Evolutionary conservation across 2,329 filamentous ascomycete genomes (phyloP).

Genomic region (Fusarium sp.): DNA sequence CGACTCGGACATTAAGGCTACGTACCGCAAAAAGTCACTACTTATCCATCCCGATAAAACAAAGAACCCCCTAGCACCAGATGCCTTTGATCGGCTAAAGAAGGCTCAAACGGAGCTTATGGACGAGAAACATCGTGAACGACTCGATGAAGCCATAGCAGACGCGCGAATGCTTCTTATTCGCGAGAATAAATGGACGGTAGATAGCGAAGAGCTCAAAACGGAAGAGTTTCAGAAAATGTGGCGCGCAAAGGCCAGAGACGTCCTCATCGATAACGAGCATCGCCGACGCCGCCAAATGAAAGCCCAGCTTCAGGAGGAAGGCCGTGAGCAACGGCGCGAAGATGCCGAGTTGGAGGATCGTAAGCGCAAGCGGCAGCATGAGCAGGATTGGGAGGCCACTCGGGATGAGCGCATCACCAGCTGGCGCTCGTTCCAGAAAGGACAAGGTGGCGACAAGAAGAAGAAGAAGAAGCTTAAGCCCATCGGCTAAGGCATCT

Average conservation of each 20-base stretch:
- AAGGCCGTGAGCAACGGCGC: slow-evolving; percentile 88
- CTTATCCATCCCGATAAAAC: slow-evolving; percentile 99
- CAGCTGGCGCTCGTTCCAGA: slow-evolving; percentile 94
- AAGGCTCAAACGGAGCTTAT: slow-evolving; percentile 92
- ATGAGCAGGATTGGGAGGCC: slow-evolving; percentile 95
- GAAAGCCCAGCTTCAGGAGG: slow-evolving; percentile 96
- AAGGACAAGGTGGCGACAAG: slow-evolving; percentile 72
- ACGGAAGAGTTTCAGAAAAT: slow-evolving; percentile 84
- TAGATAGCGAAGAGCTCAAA: slow-evolving; percentile 88
- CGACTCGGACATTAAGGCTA: slow-evolving; percentile 94
- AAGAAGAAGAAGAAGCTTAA: slow-evolving; percentile 81
- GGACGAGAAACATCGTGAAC: slow-evolving; percentile 90
- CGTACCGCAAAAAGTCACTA: slow-evolving; percentile 97
- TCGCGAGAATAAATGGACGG: slow-evolving; percentile 92
- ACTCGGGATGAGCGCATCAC: slow-evolving; percentile 91
- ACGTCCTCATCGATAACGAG: slow-evolving; percentile 94
- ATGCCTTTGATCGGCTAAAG: slow-evolving; percentile 96
- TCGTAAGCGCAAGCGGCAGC: slow-evolving; percentile 87
- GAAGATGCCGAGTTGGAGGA: slow-evolving; percentile 87
- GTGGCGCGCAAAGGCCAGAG: slow-evolving; percentile 91
- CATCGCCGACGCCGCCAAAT: slow-evolving; percentile 84
- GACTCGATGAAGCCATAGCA: slow-evolving; percentile 93
- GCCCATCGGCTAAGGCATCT: slow-evolving; percentile 65
- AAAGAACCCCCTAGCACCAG: slow-evolving; percentile 87
- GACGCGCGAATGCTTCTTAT: slow-evolving; percentile 96